Percentiles rank a stretch among this genome's conserved stretches.
These are phyloP conservation scores for Chaetomidium leptoderma DNA, from an alignment of 495 filamentous ascomycete genomes.

Conservation along the genomic window DNA sequence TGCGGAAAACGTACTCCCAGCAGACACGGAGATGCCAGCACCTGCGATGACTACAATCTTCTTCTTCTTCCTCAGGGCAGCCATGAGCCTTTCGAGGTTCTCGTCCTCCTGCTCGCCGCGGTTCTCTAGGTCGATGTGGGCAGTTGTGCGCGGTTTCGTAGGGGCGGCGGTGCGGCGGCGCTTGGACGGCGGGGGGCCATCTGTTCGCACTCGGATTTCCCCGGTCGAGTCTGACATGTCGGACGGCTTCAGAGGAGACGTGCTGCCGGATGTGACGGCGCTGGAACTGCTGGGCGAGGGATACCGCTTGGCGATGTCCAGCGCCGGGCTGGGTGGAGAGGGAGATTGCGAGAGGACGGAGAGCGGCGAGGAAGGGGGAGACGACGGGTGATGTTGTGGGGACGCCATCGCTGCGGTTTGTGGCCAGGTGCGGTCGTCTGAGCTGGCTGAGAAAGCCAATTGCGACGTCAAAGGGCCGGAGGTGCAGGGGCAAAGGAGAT, in stretches of 20 bases:
- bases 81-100: conserved; percentile 63
- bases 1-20: conserved; percentile 69
- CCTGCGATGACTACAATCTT: conserved; percentile 97
- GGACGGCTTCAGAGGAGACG: conserved; percentile 38
- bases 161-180: conserved; percentile 60
- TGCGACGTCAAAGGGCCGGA: not conserved
- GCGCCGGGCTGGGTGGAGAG: conserved; percentile 49
- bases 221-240: conserved; percentile 30
- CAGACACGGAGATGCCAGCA: conserved; percentile 92
- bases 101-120: conserved; percentile 44
- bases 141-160: conserved; percentile 68
- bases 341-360: conserved; percentile 53
- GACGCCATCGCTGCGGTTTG: conserved; percentile 20
- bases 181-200: conserved; percentile 65
- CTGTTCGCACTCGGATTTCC: conserved; percentile 53
- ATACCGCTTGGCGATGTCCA: conserved; percentile 35
- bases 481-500: not conserved
- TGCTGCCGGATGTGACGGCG: conserved; percentile 37
- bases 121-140: conserved; percentile 65
- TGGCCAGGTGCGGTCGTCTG: not conserved
- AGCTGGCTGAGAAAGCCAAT: not conserved
- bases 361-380: conserved; percentile 48
- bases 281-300: conserved; percentile 40
- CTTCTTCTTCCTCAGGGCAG: conserved; percentile 77
- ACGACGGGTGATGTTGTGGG: conserved; percentile 17